Evolutionary conservation across 345 rosid genomes (phyloP).

Genomic region (Limnanthes douglasii): DNA sequence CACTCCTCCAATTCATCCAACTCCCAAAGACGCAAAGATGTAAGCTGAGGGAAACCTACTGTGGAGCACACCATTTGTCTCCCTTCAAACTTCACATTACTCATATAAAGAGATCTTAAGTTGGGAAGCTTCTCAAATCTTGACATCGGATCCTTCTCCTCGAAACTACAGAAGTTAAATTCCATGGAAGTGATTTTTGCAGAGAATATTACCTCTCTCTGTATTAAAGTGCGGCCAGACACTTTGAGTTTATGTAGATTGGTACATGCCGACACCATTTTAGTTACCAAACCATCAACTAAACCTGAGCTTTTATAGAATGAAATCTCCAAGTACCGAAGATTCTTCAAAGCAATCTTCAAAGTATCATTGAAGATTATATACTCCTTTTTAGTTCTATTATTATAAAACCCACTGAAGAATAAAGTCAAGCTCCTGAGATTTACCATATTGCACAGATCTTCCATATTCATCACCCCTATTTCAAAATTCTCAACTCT

Average conservation of each 20-base stretch:
- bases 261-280: slow-evolving; percentile 9
- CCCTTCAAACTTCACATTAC: slow-evolving; percentile 14
- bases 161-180: slow-evolving; percentile 17
- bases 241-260: slow-evolving; percentile 10
- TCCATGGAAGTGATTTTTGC: slow-evolving; percentile 17
- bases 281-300: slow-evolving; percentile 8
- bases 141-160: slow-evolving; percentile 34
- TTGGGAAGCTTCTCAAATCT: slow-evolving; percentile 22
- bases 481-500: slow-evolving; percentile 11
- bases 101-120: slow-evolving; percentile 16
- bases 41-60: slow-evolving; percentile 11
- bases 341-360: slow-evolving; percentile 5
- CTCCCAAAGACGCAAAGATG: slow-evolving; percentile 5
- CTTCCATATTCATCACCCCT: slow-evolving; percentile 7
- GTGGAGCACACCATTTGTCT: slow-evolving; percentile 13
- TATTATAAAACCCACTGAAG: too few species aligned
- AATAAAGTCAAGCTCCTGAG: slow-evolving; percentile 10
- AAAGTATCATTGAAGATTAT: slow-evolving; percentile 10
- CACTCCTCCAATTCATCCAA: slow-evolving; percentile 11
- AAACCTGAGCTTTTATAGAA: slow-evolving; percentile 6
- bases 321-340: slow-evolving; percentile 8
- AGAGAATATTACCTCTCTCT: slow-evolving; percentile 11
- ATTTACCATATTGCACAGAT: slow-evolving; percentile 5
- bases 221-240: slow-evolving; percentile 9
- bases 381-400: too few species aligned